A percentile compares a stretch with the other conserved stretches of the same genome.
Evolutionary conservation across 2,329 filamentous ascomycete species (phyloP).

Genomic region (Coniella vitis): DNA sequence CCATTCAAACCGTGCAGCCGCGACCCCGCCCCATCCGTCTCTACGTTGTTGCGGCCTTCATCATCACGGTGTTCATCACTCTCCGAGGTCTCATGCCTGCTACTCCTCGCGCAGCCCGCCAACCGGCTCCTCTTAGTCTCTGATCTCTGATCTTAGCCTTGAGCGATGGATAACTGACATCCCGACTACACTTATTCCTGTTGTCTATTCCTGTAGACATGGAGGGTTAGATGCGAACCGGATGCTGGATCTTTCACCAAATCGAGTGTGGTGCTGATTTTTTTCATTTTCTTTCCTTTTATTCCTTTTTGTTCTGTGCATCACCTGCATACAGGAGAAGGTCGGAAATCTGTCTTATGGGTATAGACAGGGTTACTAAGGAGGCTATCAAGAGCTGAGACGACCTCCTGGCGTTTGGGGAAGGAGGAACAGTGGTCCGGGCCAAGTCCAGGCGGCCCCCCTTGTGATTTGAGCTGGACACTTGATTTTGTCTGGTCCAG

Average conservation of each 20-base stretch:
- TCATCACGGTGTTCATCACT: conserved; percentile 1
- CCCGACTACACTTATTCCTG: too few species aligned
- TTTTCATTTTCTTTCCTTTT: conserved; percentile 4
- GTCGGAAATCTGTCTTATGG: conserved; percentile 16
- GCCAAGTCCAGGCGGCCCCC: conserved; percentile 6
- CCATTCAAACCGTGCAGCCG: conserved; percentile 21
- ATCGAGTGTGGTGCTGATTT: not conserved
- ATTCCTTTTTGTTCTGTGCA: conserved; percentile 2
- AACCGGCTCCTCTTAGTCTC: not conserved
- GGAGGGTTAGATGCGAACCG: too few species aligned
- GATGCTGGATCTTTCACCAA: too few species aligned
- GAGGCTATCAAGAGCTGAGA: conserved; percentile 53
- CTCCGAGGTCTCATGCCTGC: not conserved
- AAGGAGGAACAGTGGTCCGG: conserved; percentile 1
- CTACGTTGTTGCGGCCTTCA: not conserved
- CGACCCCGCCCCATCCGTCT: conserved; percentile 22
- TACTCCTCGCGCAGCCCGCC: conserved; percentile 9
- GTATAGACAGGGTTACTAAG: conserved; percentile 24
- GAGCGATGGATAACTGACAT: too few species aligned
- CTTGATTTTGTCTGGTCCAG: not conserved
- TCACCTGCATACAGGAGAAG: not conserved
- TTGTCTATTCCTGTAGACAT: too few species aligned
- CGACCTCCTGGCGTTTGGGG: conserved; percentile 35
- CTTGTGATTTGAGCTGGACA: conserved; percentile 6
- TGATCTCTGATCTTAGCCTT: not conserved